Evolutionary conservation across 306 rosid species (phyloP), one percentile per base, ranked within the genome.

Genomic region (Adenanthera pavonina): DNA sequence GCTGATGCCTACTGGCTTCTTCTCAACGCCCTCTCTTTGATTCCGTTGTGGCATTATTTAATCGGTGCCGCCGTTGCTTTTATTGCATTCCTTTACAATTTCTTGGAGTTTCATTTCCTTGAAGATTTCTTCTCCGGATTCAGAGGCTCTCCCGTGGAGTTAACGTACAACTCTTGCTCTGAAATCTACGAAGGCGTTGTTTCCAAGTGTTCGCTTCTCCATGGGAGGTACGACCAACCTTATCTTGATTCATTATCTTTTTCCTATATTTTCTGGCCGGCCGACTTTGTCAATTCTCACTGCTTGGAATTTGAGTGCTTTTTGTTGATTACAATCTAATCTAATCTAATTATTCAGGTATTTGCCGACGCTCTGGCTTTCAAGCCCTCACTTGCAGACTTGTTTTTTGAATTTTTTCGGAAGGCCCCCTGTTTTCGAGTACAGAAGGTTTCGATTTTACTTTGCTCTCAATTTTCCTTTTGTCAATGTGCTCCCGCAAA

Each of bases 361-460:
- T 25, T 83, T 79, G 68, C 78, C 90, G 3, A 92, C 99, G 44
- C 96, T 94, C 5, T 93, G 99, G 99, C 92, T 93, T 19, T 85
- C 92, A 0, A 93, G 94, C 75, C 98, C 98, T 72, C 98, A 95
- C 80, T 1, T 95, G 36, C 98, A 95, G 87, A 95, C 98, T 40
- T 83, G 77, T 41, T 95, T 93, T 74, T 85, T 95, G 62, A 83
- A 84, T 84, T 82, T 92, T 84, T 79, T 87, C 56, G 97, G 96
- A 7, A 86, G 85, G 56, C 88, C 97, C 77, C 97, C 99, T 0
- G 49, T n/a, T 72, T 91, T 92, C 85, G 89, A 83, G 75, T 92
- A 93, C 85, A 83, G 54, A 80, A 93, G 98, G 98, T 91, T 49
- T 12, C 57, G 6, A 16, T 69, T 48, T 46, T 9, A 9, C 36